Percentiles rank a stretch among this genome's conserved stretches.
Evolutionary conservation across 2,329 filamentous ascomycete species (phyloP).

Genomic region (Calonectria naviculata): DNA sequence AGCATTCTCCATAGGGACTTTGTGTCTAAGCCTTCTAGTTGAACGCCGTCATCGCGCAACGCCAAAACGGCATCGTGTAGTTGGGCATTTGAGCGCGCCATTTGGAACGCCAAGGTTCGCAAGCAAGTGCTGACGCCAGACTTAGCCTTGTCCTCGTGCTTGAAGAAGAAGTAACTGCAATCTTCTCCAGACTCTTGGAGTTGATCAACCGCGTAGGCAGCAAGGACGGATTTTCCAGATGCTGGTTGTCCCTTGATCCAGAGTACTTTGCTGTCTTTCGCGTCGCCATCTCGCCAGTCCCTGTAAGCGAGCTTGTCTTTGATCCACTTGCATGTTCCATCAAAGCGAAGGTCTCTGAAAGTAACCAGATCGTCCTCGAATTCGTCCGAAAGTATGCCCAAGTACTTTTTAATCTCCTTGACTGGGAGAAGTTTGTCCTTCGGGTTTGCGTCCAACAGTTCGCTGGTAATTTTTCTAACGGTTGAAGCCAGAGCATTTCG

Average conservation of each 20-base stretch:
- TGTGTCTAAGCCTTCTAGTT: constrained; percentile 41
- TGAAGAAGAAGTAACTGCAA: constrained; percentile 41
- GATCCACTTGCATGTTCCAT: constrained; percentile 28
- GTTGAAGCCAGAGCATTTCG: constrained; percentile 42
- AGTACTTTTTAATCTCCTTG: constrained; percentile 21
- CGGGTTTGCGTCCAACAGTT: neutral
- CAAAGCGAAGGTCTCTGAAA: constrained; percentile 18
- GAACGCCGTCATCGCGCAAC: constrained; percentile 44
- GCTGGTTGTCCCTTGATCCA: constrained; percentile 44
- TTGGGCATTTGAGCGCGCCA: constrained; percentile 32
- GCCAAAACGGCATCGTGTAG: constrained; percentile 39
- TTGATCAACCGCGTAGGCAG: constrained; percentile 45
- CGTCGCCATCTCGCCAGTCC: constrained; percentile 22
- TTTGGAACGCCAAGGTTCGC: constrained; percentile 45
- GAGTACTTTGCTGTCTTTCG: constrained; percentile 10
- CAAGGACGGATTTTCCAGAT: constrained; percentile 49
- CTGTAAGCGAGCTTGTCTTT: constrained; percentile 19
- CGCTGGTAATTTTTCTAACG: constrained; percentile 18
- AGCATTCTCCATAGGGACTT: constrained; percentile 37
- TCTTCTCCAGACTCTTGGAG: constrained; percentile 23
- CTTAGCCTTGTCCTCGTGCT: constrained; percentile 34
- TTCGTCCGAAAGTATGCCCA: constrained; percentile 14
- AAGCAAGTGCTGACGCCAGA: constrained; percentile 35
- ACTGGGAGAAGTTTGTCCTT: constrained; percentile 3
- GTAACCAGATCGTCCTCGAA: constrained; percentile 26